Evolutionary conservation across 2,329 filamentous ascomycete genomes (phyloP), one percentile per base, ranked within the genome.

Genomic region (Cladosporium halotolerans): DNA sequence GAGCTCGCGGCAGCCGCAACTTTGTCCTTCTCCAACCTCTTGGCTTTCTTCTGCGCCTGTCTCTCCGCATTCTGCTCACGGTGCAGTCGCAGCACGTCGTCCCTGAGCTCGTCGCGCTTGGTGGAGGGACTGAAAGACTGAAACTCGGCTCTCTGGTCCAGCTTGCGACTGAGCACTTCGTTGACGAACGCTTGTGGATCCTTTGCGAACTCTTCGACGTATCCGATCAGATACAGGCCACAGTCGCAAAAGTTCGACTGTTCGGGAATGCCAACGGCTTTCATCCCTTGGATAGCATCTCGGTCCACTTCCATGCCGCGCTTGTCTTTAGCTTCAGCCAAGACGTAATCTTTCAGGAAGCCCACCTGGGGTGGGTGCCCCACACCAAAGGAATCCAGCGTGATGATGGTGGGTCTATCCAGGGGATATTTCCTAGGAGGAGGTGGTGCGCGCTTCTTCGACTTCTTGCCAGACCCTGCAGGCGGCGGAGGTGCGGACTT

Each of bases 231-330:
- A 62, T 87, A 99, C 0, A 96, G 74, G 8, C 93, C 93, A 63
- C 93, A 99, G 66, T 99, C 93, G 57, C 82, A 91, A 61, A 79
- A 87, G 65, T 99, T 97, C 45, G 81, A 72, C 68, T 99, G 93
- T 56, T 80, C 73, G 0, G 93, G 92, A 11, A 96, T 85, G 7
- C 79, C 76, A 55, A 81, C 86, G 4, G 88, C 88, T 38, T 83
- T 89, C 75, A 88, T 83, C 3, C 80, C 82, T 57, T 75, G 74
- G 52, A 82, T 70, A 9, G 70, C 62, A 4, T 67, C 68, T n/a
- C 69, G 65, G 9, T 74, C 66, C 11, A 79, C 72, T 4, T 73
- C 67, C 57, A 79, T 70, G 11, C 69, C 68, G n/a, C 73, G 75
- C 63, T 82, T 93, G 74, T 71, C 76, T 59, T 77, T 76, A 3